Base-by-base conservation (phyloP, 2,329 filamentous ascomycete genomes). In the Fusarium multiceps region DNA sequence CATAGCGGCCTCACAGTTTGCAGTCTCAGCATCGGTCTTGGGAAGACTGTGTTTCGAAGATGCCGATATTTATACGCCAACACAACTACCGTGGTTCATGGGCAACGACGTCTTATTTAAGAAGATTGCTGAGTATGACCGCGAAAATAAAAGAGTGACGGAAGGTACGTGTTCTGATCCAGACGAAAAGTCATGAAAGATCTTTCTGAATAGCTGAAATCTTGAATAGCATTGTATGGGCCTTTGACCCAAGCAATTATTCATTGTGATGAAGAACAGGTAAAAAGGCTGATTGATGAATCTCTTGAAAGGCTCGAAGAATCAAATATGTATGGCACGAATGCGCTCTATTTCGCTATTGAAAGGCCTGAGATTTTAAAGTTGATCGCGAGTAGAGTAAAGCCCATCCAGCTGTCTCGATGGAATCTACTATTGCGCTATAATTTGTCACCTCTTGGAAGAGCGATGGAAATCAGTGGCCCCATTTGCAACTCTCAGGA, bases 381-480 rank as follows among this genome's bases (percentile, higher is more conserved):
- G 41, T 1, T 20, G 1, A 18, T 60, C 1, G 34, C 28, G 3
- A 7, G 13, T 7, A 18, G 10, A n/a, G 20, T 27, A 27, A 47
- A 0, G 2, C 34, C 20, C 4, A 4, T 2, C 3, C 50, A 56
- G 10, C 27, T 60, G 5, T 6, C 42, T 2, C 7, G 8, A 5
- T 14, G 2, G 12, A n/a, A 13, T 2, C 2, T 3, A 3, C 1
- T 4, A 4, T 0, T 0, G 2, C 1, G 0, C 2, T 3, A 2
- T 1, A 3, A 3, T 2, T 2, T 18, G 5, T 25, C 42, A 3
- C 42, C 27, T 12, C 50, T 60, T 2, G 27, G 50, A 3, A 27
- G 4, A 16, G 42, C 51, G 11, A 56, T 60, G 6, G 2, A 4
- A 2, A 4, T 48, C 9, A 60, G 57, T 12, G 13, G n/a, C 3